phyloP scores from a whole-genome alignment of 2,329 filamentous ascomycete genomes.

The Paecilomyces variotii region DNA sequence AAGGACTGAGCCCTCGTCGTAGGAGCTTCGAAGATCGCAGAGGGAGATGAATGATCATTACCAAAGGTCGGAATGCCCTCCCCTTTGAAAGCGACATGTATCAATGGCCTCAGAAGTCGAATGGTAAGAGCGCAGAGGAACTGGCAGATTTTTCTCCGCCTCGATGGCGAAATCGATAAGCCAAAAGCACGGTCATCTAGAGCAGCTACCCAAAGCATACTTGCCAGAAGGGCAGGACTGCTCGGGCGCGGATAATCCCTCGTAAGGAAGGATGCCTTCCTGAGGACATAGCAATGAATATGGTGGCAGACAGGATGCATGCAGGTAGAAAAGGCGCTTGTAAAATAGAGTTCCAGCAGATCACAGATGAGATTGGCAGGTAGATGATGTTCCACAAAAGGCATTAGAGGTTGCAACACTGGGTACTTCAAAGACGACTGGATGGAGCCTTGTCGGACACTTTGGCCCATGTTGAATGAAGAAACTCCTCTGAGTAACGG shows the following conservation, averaged over 20 bases:
- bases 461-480: not conserved
- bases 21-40: conserved; percentile 69
- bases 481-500: conserved; percentile 22
- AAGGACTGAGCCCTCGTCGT: conserved; percentile 43
- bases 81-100: conserved; percentile 58
- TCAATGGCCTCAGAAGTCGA: conserved; percentile 73
- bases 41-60: conserved; percentile 56
- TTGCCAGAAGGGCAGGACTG: conserved; percentile 77
- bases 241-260: conserved; percentile 71
- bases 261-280: conserved; percentile 79
- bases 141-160: conserved; percentile 76
- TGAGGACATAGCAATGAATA: conserved; percentile 79
- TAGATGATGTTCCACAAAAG: conserved; percentile 74
- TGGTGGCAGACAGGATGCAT: conserved; percentile 87
- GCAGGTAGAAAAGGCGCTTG: conserved; percentile 76
- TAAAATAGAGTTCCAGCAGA: conserved; percentile 82
- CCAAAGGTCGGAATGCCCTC: conserved; percentile 43
- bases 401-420: conserved; percentile 73
- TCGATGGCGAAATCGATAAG: conserved; percentile 71
- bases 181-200: conserved; percentile 86
- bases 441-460: not conserved
- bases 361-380: conserved; percentile 77
- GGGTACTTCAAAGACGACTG: conserved; percentile 59
- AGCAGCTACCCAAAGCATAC: conserved; percentile 89
- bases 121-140: conserved; percentile 82